phyloP scores from a whole-genome alignment of 345 rosid genomes.

The Eucalyptus coolabah region DNA sequence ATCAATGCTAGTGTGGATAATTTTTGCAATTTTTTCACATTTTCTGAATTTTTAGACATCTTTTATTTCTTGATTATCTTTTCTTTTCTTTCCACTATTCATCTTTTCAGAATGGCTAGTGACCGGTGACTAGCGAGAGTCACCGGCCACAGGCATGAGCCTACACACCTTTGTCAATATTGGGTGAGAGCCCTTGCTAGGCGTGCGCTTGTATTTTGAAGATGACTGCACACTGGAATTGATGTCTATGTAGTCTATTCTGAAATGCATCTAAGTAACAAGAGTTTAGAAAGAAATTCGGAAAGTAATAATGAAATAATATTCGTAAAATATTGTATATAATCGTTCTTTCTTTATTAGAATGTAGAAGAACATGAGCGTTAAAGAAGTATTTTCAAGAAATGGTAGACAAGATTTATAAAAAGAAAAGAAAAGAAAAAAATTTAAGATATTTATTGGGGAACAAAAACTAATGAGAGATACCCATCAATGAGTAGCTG shows the following conservation, averaged over 20 bases:
- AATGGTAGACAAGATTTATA: background rate
- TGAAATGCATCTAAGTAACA: background rate
- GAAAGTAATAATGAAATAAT: background rate
- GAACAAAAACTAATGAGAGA: background rate
- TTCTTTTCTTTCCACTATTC: background rate
- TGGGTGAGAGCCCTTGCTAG: background rate
- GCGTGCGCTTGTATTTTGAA: background rate
- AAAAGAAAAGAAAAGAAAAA: too few species aligned
- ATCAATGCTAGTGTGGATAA: fast-evolving
- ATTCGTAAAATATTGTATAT: background rate
- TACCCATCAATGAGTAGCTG: too few species aligned
- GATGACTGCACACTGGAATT: background rate
- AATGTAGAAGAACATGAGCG: background rate
- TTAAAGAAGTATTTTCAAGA: background rate
- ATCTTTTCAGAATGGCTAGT: background rate
- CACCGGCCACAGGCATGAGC: background rate
- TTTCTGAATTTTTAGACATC: too few species aligned
- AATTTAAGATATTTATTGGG: background rate
- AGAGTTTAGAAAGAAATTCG: background rate
- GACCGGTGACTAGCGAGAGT: background rate
- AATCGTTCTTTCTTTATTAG: background rate
- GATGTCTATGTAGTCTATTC: background rate
- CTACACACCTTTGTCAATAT: background rate
- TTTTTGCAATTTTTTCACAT: too few species aligned
- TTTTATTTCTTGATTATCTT: background rate